Base-by-base conservation (phyloP, 805 yeast genomes). In the Candida ulmi region DNA sequence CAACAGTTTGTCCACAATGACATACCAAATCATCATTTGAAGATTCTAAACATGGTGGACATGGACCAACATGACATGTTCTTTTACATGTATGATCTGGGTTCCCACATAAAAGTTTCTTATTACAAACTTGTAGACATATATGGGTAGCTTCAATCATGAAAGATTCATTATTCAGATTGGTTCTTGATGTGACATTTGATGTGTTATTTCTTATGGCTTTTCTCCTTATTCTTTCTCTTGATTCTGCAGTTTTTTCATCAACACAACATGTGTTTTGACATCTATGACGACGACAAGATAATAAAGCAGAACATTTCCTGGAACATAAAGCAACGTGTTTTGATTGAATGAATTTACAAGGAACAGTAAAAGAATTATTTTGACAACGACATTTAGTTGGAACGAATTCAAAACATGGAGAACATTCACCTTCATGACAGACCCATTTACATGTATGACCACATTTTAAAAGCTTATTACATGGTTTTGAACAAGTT, bases 231-330 rank as follows among this genome's bases (percentile, higher is more conserved):
- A 28, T 60, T 41, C 63, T 69, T 62, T 57, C 88, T 56, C 76
- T 52, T 34, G 51, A 42, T 41, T 61, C 51, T 3, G 93, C 95
- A 5, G 58, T 48, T 25, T 71, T 75, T 53, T 84, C 91, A 44
- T 66, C 80, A 11, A 71, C 64, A 58, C 97, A 88, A 58, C 97
- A 88, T 13, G 66, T 60, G 11, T 66, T 69, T 15, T 69, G 59
- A 59, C 95, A 93, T 44, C 80, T 69, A 62, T 88, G 97, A 43
- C 87, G 76, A 44, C 91, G 76, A 58, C 97, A 88, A 44, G 79
- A 83, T 60, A 84, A 70, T 36, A 80, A 61, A 1, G 88, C 84
- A 33, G 78, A 74, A 60, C 96, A 90, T 54, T 80, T 81, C 36
- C 79, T 77, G 5, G 59, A 61, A 62, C 97, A 88, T 25, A 59